Conservation (phyloP, 768 basidiomycete genomes). For the Amanita polypyramis region DNA sequence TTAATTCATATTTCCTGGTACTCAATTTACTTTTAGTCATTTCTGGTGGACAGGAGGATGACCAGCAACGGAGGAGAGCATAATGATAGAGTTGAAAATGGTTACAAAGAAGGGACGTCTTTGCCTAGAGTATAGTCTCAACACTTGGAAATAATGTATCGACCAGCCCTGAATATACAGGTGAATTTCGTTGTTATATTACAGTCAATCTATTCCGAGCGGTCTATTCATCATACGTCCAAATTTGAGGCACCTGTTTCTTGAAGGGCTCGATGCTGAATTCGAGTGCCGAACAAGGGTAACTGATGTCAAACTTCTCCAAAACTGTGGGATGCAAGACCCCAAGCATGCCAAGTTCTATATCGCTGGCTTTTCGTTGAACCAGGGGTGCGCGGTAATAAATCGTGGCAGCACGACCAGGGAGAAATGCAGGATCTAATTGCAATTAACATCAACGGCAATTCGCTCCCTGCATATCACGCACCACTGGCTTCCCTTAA, state of each 20-base stretch:
- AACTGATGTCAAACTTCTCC: constrained; percentile 86
- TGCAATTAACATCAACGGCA: background rate
- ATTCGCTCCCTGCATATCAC: constrained; percentile 16
- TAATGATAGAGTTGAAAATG: background rate
- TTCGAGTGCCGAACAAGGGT: constrained; percentile 92
- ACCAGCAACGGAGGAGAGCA: constrained; percentile 15
- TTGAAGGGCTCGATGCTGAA: constrained; percentile 94
- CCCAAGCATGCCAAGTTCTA: constrained; percentile 80
- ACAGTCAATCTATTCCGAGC: background rate
- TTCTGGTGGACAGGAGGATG: constrained; percentile 29
- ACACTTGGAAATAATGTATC: background rate
- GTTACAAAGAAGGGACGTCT: background rate
- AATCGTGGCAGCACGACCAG: constrained; percentile 87
- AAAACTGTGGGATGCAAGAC: constrained; percentile 90
- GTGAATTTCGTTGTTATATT: background rate
- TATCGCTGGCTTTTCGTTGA: constrained; percentile 40
- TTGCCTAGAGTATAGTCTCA: background rate
- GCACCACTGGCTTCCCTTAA: constrained; percentile 77
- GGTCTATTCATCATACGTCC: constrained; percentile 41
- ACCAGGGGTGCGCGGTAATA: constrained; percentile 60
- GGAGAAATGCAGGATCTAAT: constrained; percentile 88
- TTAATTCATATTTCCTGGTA: background rate
- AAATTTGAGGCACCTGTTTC: constrained; percentile 50
- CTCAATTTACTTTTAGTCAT: constrained; percentile 17
- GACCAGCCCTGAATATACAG: too few relatives aligned